A percentile compares a stretch with the other conserved stretches of the same genome.
Evolutionary conservation across 176 grass and related monocot genomes (phyloP).

Genomic region (Carex cristatella): DNA sequence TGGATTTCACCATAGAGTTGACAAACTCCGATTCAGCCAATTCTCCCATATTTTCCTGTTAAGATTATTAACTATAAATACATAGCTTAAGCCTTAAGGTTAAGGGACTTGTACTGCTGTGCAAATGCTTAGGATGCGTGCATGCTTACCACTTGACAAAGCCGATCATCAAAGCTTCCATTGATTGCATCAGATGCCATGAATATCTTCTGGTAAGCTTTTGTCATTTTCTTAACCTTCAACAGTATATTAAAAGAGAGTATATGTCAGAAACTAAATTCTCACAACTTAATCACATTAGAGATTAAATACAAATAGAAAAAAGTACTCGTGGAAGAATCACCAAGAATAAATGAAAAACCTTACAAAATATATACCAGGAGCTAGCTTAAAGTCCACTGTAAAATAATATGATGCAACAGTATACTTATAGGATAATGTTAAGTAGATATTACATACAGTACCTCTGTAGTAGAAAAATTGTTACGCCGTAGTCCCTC

Average conservation of each 20-base stretch:
- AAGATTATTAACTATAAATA: neutral
- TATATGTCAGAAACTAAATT: neutral
- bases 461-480: constrained; percentile 65
- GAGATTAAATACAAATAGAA: neutral
- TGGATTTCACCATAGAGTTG: constrained; percentile 63
- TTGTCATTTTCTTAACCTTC: constrained; percentile 60
- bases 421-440: neutral
- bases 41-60: constrained; percentile 41
- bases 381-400: neutral
- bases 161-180: constrained; percentile 50
- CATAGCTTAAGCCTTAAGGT: neutral
- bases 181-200: constrained; percentile 41
- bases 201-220: constrained; percentile 81
- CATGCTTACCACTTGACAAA: constrained; percentile 58
- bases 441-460: neutral
- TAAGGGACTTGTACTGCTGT: neutral
- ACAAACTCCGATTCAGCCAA: constrained; percentile 40
- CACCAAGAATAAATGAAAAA: neutral
- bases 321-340: neutral
- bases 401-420: constrained; percentile 17
- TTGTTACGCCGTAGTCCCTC: constrained; percentile 71
- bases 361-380: neutral
- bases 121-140: neutral
- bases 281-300: neutral
- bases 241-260: neutral